These are phyloP conservation scores for Aspergillus sp. DNA, from an alignment of 2,329 filamentous ascomycete genomes.

Conservation along the genomic window DNA sequence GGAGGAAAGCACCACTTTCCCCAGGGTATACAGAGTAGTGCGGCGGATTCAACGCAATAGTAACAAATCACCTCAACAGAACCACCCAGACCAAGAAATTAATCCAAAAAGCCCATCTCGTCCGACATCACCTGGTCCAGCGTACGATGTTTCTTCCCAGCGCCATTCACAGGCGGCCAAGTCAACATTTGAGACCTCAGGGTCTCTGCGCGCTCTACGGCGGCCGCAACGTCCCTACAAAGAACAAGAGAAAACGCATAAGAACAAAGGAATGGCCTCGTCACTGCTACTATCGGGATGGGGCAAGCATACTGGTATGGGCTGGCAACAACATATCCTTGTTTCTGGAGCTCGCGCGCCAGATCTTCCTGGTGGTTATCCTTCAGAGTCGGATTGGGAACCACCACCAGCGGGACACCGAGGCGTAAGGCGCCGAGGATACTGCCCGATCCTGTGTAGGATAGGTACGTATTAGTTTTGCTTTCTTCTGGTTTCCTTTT, in stretches of 20 bases:
- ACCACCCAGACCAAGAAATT: constrained; percentile 6
- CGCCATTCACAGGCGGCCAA: constrained; percentile 54
- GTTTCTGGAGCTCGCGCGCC: constrained; percentile 69
- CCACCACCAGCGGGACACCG: constrained; percentile 76
- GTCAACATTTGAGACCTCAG: constrained; percentile 42
- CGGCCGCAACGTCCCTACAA: constrained; percentile 47
- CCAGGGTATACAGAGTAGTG: neutral
- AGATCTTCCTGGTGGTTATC: constrained; percentile 92
- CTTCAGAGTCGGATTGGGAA: constrained; percentile 78
- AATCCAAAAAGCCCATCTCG: constrained; percentile 58
- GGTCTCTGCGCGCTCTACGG: constrained; percentile 50
- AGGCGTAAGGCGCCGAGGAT: constrained; percentile 79
- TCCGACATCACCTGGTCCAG: constrained; percentile 56
- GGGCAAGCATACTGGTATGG: constrained; percentile 58
- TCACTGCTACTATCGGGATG: neutral
- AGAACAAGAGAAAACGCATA: constrained; percentile 6
- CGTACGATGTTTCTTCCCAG: constrained; percentile 42
- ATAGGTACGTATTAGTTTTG: neutral
- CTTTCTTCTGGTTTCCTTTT: neutral
- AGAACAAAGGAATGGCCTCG: neutral
- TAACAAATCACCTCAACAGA: neutral
- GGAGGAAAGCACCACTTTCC: neutral
- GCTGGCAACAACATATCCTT: constrained; percentile 76
- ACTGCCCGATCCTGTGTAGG: constrained; percentile 72
- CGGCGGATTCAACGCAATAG: neutral